phyloP scores from a whole-genome alignment of 1,284 basidiomycete genomes.

The Pholiota adiposa region DNA sequence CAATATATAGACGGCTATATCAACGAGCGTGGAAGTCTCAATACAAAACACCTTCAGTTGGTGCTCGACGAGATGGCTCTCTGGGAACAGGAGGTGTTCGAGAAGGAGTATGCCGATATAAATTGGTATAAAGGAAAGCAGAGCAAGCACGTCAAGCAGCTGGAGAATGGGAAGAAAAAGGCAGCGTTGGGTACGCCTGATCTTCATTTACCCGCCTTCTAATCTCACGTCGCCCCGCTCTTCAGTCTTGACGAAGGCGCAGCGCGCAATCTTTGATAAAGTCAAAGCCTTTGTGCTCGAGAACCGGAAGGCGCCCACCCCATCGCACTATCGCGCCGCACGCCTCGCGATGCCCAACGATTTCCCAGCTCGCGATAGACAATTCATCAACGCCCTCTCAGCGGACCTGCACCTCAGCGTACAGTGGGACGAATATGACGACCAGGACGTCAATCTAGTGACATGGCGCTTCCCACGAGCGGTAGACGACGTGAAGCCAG shows the following conservation, averaged over 20 bases:
- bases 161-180: slow-evolving; percentile 54
- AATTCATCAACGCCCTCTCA: slow-evolving; percentile 77
- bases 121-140: slow-evolving; percentile 94
- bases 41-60: slow-evolving; percentile 81
- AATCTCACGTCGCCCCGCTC: not conserved
- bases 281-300: slow-evolving; percentile 77
- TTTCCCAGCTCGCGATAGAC: slow-evolving; percentile 78
- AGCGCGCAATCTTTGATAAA: slow-evolving; percentile 77
- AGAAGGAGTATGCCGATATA: slow-evolving; percentile 87
- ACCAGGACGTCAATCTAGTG: slow-evolving; percentile 77
- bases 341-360: slow-evolving; percentile 74
- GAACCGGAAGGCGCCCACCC: slow-evolving; percentile 44
- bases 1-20: slow-evolving; percentile 80
- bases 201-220: not conserved
- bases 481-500: slow-evolving; percentile 21
- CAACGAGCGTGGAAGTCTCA: slow-evolving; percentile 89
- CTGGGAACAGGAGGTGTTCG: slow-evolving; percentile 90
- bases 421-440: slow-evolving; percentile 91
- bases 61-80: slow-evolving; percentile 87
- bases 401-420: slow-evolving; percentile 76
- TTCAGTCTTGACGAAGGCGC: slow-evolving; percentile 72
- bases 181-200: slow-evolving; percentile 52
- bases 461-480: slow-evolving; percentile 63
- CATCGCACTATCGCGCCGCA: slow-evolving; percentile 39
- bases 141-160: slow-evolving; percentile 66